These are phyloP conservation scores for Kitagawia praeruptora DNA, from an alignment of 129 eudicot genomes.

Conservation along the genomic window DNA sequence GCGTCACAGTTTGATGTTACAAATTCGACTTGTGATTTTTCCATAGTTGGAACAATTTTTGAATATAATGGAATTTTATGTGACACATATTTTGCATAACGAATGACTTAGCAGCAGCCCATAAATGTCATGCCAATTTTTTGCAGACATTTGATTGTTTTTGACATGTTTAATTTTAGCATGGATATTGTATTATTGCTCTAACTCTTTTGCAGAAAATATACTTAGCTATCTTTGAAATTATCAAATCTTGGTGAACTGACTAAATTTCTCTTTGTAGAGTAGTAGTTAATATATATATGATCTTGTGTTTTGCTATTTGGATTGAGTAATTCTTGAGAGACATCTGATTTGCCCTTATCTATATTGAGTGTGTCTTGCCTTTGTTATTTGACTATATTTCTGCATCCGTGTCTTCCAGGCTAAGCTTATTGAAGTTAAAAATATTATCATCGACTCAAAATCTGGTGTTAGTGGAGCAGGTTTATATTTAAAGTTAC, in stretches of 20 bases:
- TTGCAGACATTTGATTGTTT: neutral
- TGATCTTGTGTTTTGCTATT: neutral
- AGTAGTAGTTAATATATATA: neutral
- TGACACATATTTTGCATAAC: neutral
- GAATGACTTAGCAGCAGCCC: neutral
- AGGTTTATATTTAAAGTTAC: slow-evolving; percentile 35
- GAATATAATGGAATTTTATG: neutral
- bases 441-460: slow-evolving; percentile 73
- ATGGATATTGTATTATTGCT: neutral
- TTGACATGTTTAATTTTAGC: neutral
- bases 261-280: neutral
- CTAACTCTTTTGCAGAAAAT: neutral
- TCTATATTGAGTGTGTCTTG: slow-evolving; percentile 1
- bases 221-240: neutral
- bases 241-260: neutral
- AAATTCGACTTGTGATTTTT: neutral
- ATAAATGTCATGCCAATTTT: neutral
- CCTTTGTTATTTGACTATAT: neutral
- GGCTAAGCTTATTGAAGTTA: slow-evolving; percentile 61
- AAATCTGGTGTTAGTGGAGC: slow-evolving; percentile 99
- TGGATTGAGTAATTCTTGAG: neutral
- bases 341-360: neutral
- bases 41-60: neutral
- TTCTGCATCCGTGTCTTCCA: slow-evolving; percentile 24
- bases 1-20: neutral